phyloP scores from a whole-genome alignment of 2,329 filamentous ascomycete genomes.

The Colletotrichum sp. region DNA sequence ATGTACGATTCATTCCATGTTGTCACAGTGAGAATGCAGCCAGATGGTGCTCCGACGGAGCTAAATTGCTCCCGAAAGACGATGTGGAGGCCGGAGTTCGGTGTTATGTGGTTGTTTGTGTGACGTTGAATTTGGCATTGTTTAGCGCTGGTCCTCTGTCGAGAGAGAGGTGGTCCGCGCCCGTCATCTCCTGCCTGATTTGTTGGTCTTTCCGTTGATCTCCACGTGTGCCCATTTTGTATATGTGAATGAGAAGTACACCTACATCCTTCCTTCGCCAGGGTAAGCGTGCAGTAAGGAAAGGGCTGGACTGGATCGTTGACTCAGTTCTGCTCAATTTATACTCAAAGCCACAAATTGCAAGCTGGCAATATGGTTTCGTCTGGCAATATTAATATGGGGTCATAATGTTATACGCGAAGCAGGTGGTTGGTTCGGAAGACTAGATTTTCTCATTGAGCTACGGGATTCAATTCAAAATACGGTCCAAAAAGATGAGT shows the following conservation, averaged over 20 bases:
- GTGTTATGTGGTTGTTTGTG: not conserved
- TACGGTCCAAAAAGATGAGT: not conserved
- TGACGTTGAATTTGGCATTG: conserved; percentile 8
- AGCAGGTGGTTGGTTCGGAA: not conserved
- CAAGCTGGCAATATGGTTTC: not conserved
- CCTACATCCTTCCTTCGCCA: not conserved
- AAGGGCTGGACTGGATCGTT: not conserved
- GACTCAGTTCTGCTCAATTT: rapidly evolving
- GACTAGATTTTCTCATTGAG: not conserved
- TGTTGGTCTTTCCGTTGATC: not conserved
- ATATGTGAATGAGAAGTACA: not conserved
- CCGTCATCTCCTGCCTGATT: not conserved
- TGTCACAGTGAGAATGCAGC: not conserved
- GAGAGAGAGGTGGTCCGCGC: not conserved
- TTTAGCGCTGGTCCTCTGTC: not conserved
- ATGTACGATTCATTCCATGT: not conserved
- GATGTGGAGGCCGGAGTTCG: not conserved
- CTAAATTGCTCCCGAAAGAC: not conserved
- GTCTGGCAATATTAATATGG: not conserved
- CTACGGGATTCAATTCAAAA: not conserved
- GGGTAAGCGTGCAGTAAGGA: not conserved
- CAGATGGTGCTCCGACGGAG: not conserved
- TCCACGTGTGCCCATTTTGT: not conserved
- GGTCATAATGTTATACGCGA: rapidly evolving
- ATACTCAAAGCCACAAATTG: not conserved